Base-by-base conservation (phyloP, 75 land plant genomes). In the Selaginella moellendorffii region DNA sequence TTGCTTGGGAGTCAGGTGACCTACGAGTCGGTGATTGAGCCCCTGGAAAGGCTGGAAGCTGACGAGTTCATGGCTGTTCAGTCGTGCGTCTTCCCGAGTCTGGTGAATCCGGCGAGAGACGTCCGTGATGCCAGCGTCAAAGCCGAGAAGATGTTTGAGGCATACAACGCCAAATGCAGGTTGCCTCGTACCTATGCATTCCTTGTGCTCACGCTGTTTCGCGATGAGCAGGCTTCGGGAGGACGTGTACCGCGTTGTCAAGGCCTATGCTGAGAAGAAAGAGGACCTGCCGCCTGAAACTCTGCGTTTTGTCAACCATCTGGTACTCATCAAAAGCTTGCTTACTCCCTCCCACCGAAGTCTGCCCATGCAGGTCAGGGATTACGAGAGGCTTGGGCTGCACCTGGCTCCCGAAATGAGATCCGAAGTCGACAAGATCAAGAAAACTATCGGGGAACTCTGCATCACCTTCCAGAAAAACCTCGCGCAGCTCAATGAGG, bases 301-400 rank as follows among this genome's bases (percentile, higher is more conserved):
- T 29, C 81, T 75, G 61, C 74, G 79, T 20, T 93, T 69, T 63
- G 62, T 79, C 28, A 74, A 83, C n/a, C 65, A 70, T 56, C 64
- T 85, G 99, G 99, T 93, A 86, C 30, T 65, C 1, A 14, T 20
- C 51, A 31, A 19, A 26, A 51, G 20, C 14, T 14, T 14, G 46
- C 85, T 36, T 14, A 14, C 14, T 14, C 46, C 46, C 14, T 36
- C 46, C 14, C 46, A 36, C 14, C 46, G 5, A 14, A 5, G 46
- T 5, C 10, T 36, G 14, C 14, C 71, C 70, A 71, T 79, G 81
- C 87, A 88, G 98, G 80, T 85, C 53, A 79, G 65, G 66, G 95
- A 92, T 27, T 93, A 76, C 75, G 98, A 93, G 54, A 80, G 87
- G 51, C 73, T 80, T 74, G 98, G 98, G n/a, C 59, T 82, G 63